A percentile compares a stretch with the other conserved stretches of the same genome.
These are phyloP conservation scores for Aspergillus olivimuriae DNA, from an alignment of 495 filamentous ascomycete genomes.

Conservation along the genomic window DNA sequence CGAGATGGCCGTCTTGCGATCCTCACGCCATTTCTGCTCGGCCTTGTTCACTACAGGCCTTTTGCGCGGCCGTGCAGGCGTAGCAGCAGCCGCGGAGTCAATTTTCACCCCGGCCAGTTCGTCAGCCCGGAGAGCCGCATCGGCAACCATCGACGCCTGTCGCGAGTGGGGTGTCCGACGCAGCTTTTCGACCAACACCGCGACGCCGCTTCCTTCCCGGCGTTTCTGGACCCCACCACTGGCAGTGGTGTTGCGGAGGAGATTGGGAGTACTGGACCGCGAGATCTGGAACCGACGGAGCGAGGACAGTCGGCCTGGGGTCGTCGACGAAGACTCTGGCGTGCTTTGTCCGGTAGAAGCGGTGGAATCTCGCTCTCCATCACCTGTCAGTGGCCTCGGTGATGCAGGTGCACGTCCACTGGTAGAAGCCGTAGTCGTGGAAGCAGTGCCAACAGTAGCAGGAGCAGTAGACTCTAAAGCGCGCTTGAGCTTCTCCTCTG, in stretches of 20 bases:
- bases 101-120: not conserved
- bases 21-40: slow-evolving; percentile 37
- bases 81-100: not conserved
- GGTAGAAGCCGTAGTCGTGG: not conserved
- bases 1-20: slow-evolving; percentile 30
- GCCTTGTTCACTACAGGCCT: slow-evolving; percentile 41
- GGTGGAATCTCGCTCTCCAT: no score
- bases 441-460: not conserved
- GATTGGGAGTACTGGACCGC: slow-evolving; percentile 22
- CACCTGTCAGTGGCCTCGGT: slow-evolving; percentile 8
- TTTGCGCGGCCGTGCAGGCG: slow-evolving; percentile 26
- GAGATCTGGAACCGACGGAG: slow-evolving; percentile 42
- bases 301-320: no score
- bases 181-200: slow-evolving; percentile 39
- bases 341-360: no score
- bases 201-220: slow-evolving; percentile 27
- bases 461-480: slow-evolving; percentile 20
- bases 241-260: slow-evolving; percentile 11
- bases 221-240: slow-evolving; percentile 37
- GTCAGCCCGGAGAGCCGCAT: slow-evolving; percentile 21
- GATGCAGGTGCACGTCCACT: slow-evolving; percentile 1
- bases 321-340: no score
- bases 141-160: slow-evolving; percentile 34
- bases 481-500: slow-evolving; percentile 23
- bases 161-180: slow-evolving; percentile 32